These are phyloP conservation scores for Penicillium palitans DNA, from an alignment of 2,329 filamentous ascomycete species.

Conservation along the genomic window DNA sequence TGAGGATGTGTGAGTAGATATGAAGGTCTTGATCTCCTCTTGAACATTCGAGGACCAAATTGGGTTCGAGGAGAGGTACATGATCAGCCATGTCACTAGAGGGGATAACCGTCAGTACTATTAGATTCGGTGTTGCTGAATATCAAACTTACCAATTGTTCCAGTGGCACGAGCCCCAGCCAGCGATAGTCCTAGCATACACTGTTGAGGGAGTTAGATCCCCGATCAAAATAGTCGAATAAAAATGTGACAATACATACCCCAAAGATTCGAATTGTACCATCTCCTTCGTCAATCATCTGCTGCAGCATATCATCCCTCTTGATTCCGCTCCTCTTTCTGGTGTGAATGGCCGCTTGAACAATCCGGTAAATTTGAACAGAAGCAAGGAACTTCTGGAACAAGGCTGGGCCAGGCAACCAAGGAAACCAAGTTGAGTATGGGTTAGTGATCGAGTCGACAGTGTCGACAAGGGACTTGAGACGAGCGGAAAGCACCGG, in stretches of 20 bases:
- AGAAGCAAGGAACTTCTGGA: constrained; percentile 3
- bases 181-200: constrained; percentile 3
- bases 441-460: constrained; percentile 9
- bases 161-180: constrained; percentile 9
- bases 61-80: constrained; percentile 7
- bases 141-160: constrained; percentile 2
- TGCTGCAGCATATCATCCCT: constrained; percentile 9
- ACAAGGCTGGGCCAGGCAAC: constrained; percentile 1
- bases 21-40: constrained; percentile 5
- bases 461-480: constrained; percentile 5
- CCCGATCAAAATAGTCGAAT: neutral
- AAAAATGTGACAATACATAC: neutral
- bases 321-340: neutral
- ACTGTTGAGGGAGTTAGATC: neutral
- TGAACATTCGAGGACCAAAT: constrained; percentile 2
- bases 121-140: neutral
- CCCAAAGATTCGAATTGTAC: constrained; percentile 1
- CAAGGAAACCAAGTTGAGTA: constrained; percentile 4
- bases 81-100: constrained; percentile 14
- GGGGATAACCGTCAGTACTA: neutral
- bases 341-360: neutral
- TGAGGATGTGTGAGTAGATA: neutral
- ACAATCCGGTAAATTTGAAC: constrained; percentile 1
- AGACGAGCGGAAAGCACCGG: constrained; percentile 4
- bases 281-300: constrained; percentile 11